Conservation (phyloP, 768 basidiomycete genomes). For the Kwoniella dendrophila region DNA sequence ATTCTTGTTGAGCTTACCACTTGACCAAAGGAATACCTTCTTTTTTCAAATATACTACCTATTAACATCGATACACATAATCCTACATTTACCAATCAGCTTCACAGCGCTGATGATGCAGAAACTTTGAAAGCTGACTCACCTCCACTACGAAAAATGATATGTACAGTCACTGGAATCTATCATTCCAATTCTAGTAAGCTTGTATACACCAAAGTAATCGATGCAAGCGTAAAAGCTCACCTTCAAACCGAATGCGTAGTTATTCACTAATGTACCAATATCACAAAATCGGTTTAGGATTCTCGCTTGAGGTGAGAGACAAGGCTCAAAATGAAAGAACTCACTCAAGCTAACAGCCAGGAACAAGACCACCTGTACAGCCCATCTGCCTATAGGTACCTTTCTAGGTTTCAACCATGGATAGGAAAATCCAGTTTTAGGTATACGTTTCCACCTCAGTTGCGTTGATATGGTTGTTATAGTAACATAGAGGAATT, state of each 20-base stretch:
- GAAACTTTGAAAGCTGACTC: conserved; percentile 16
- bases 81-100: conserved; percentile 58
- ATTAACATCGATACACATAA: conserved; percentile 76
- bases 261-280: conserved; percentile 67
- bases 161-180: conserved; percentile 75
- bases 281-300: conserved; percentile 1
- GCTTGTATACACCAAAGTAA: background rate
- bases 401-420: conserved; percentile 65
- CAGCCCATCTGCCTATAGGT: conserved; percentile 68
- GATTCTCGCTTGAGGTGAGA: background rate
- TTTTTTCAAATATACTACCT: conserved; percentile 65
- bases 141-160: conserved; percentile 85
- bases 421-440: background rate
- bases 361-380: conserved; percentile 71
- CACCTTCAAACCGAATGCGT: conserved; percentile 64
- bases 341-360: conserved; percentile 62
- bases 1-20: conserved; percentile 57
- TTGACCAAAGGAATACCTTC: conserved; percentile 65
- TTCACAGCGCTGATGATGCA: background rate
- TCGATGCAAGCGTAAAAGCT: background rate
- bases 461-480: conserved; percentile 71
- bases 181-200: conserved; percentile 44
- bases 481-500: conserved; percentile 75
- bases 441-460: conserved; percentile 57
- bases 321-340: background rate